Percentiles rank a stretch among this genome's conserved stretches.
These are phyloP conservation scores for Penicillium samsonianum DNA, from an alignment of 495 filamentous ascomycete genomes.

Conservation along the genomic window DNA sequence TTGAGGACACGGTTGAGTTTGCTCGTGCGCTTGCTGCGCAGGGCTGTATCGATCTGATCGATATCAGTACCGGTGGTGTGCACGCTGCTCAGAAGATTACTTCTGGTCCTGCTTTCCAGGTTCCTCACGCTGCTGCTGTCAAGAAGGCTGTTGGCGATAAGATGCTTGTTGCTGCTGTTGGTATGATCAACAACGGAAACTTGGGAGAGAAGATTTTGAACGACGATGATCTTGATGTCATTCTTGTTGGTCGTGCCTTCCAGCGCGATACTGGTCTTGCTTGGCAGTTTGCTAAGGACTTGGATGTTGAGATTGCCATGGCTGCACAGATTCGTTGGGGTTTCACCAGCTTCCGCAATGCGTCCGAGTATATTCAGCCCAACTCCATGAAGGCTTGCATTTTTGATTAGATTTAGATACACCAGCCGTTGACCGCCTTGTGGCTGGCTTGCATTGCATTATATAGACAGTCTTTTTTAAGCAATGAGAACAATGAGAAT, in stretches of 20 bases:
- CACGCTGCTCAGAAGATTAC: constrained; percentile 61
- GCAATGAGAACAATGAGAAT: background rate
- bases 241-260: constrained; percentile 65
- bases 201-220: constrained; percentile 60
- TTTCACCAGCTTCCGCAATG: constrained; percentile 40
- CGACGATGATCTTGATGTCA: constrained; percentile 59
- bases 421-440: background rate
- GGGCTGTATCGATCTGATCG: constrained; percentile 64
- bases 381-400: constrained; percentile 40
- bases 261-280: constrained; percentile 69
- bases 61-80: constrained; percentile 64
- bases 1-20: constrained; percentile 56
- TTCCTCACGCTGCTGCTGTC: constrained; percentile 61
- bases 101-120: constrained; percentile 63
- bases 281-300: constrained; percentile 68
- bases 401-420: constrained; percentile 32
- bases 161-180: constrained; percentile 62
- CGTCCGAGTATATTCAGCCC: constrained; percentile 39
- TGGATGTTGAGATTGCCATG: constrained; percentile 60
- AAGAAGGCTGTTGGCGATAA: constrained; percentile 64
- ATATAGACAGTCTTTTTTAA: background rate
- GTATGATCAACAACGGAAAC: constrained; percentile 60
- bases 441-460: background rate
- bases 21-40: constrained; percentile 55
- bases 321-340: constrained; percentile 70